Evolutionary conservation across 805 yeast genomes (phyloP).

Genomic region (Metahyphopichia silvanorum): DNA sequence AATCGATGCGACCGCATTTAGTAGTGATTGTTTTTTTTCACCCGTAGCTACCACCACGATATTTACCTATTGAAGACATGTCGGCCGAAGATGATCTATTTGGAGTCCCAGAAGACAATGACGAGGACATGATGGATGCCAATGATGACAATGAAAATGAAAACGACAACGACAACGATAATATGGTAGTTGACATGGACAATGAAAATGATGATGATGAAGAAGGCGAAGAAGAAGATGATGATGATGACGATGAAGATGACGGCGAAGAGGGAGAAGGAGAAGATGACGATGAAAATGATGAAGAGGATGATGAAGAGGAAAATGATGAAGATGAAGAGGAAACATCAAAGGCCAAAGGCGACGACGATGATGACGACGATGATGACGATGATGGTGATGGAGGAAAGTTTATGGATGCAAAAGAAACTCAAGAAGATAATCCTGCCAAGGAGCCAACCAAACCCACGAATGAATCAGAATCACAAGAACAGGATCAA

Average conservation of each 20-base stretch:
- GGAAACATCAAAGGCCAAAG: constrained; percentile 14
- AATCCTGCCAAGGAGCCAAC: constrained; percentile 2
- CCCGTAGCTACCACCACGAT: background rate
- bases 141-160: constrained; percentile 10
- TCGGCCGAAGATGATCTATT: constrained; percentile 22
- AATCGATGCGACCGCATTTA: background rate
- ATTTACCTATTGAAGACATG: background rate
- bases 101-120: constrained; percentile 11
- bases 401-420: constrained; percentile 14
- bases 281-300: constrained; percentile 23
- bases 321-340: constrained; percentile 15
- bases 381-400: constrained; percentile 16
- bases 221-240: constrained; percentile 19
- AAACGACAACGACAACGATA: constrained; percentile 12
- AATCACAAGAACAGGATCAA: constrained; percentile 1
- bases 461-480: constrained; percentile 4
- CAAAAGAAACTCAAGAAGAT: constrained; percentile 9
- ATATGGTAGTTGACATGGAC: constrained; percentile 14
- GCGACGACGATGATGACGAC: constrained; percentile 13
- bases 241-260: constrained; percentile 18
- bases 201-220: constrained; percentile 16
- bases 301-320: constrained; percentile 18
- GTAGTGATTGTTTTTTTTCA: background rate
- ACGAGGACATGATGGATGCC: constrained; percentile 13
- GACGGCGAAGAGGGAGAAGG: constrained; percentile 23